phyloP scores from a whole-genome alignment of 768 basidiomycete species.

The Sutorius australiensis region DNA sequence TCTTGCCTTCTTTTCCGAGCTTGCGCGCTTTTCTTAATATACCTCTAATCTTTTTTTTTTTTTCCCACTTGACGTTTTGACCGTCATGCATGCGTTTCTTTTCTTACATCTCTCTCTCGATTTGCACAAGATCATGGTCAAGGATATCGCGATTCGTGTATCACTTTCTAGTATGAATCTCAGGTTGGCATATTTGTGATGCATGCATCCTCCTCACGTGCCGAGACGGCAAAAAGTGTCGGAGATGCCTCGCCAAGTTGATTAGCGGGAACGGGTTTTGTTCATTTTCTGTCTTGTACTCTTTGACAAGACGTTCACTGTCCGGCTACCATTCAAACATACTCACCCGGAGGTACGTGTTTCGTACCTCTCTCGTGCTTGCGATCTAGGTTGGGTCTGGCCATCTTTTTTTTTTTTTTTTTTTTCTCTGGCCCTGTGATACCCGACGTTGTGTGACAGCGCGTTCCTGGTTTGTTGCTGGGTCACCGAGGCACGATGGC shows the following conservation, averaged over 20 bases:
- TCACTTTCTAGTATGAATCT: conserved; percentile 15
- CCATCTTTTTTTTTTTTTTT: neutral
- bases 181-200: neutral
- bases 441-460: neutral
- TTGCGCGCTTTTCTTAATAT: neutral
- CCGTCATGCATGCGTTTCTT: neutral
- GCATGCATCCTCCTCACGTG: neutral
- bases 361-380: neutral
- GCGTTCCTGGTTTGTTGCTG: neutral
- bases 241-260: neutral
- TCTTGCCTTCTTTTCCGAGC: neutral
- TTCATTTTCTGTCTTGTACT: neutral
- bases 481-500: neutral
- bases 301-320: neutral
- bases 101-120: neutral
- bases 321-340: neutral
- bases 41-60: neutral
- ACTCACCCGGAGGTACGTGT: neutral
- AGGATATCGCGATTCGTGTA: conserved; percentile 1
- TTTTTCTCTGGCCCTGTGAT: neutral
- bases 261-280: neutral
- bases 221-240: too few species aligned
- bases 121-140: conserved; percentile 12
- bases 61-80: neutral
- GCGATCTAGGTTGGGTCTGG: neutral